Base-by-base conservation (phyloP, 352 stramenopile species). In the Phytophthora nicotianae region DNA sequence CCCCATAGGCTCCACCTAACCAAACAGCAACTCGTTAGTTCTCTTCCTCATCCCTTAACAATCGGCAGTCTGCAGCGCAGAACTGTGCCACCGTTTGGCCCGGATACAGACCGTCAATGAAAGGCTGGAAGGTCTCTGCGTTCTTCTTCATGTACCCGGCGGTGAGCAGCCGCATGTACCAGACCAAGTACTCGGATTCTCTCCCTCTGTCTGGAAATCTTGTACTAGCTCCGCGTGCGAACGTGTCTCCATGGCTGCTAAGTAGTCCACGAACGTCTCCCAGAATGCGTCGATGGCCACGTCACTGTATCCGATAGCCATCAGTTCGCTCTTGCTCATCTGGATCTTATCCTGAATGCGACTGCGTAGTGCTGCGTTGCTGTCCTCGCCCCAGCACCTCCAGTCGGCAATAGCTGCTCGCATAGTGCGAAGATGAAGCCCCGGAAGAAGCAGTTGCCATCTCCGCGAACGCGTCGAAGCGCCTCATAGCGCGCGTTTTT, bases 371-470 rank as follows among this genome's bases (percentile, higher is more conserved):
- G 46, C 55, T 8, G 50, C 66, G 6, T 64, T 60, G 29, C 46
- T 55, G n/a, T 68, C 62, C 4, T 74, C 53, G 3, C 49, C 49
- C 26, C 45, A 46, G 53, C 29, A 63, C 58, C 55, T 72, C n/a
- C 16, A 24, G 58, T 53, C 11, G 69, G 63, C 33, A 96, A 49
- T 26, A 95, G 63, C 37, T 82, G 68, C 62, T 97, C 90, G 49
- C 93, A 95, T 38, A 96, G 72, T 20, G 83, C 83, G 61, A 97
- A 97, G 53, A 96, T 89, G 64, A 97, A 94, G 10, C 77, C 83
- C 13, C 90, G 86, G 68, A 97, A 97, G 71, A 97, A 97, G 68
- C 90, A 97, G 68, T 97, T 97, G 49, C 90, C 90, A 64, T 97
- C 90, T 23, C 90, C 87, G 14, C 90, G 86, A 49, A 97, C 89